Base-by-base conservation (phyloP, 75 land plant genomes). In the Pinus albicaulis region DNA sequence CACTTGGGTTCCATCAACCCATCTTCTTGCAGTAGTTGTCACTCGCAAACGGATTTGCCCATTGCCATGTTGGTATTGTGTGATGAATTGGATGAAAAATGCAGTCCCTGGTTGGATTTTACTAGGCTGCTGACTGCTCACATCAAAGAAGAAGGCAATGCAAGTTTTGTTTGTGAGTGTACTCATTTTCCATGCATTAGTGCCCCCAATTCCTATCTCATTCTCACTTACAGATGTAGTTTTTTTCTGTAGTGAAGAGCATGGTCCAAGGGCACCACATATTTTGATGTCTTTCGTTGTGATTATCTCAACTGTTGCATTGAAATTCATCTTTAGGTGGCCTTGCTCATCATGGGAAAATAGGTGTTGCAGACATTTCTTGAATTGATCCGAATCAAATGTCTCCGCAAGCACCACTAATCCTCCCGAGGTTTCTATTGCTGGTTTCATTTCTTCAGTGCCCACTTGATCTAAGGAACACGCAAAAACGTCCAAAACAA, bases 401-500 rank as follows among this genome's bases (percentile, higher is more conserved):
- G 94, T 88, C 57, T 98, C 99, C 11, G 90, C 91, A 64, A 95
- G 76, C 61, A 95, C 86, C 85, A 98, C 83, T 75, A 88, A 84
- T 25, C 98, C 99, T 68, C 99, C 98, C 31, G 98, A 89, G 24
- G 63, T 83, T 78, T 98, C 95, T 38, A 98, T 84, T 4, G 98
- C 88, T 14, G 69, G 63, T 77, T 80, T 91, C n/a, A 92, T 78
- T 81, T 98, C 99, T 26, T 91, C 89, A 36, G 82, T 84, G 63
- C 99, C 99, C 69, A 95, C 94, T 80, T 98, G 99, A 87, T 95
- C 96, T 41, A 98, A 88, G 73, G 99, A 91, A 77, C 96, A 95
- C 3, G 99, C 99, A 85, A 98, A 98, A 34, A 95, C 76, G 85
- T 98, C 98, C 68, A 98, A 85, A 76, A 90, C 90, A 72, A 89